Conservation (phyloP, 768 basidiomycete genomes). For the Suillus alpinus region DNA sequence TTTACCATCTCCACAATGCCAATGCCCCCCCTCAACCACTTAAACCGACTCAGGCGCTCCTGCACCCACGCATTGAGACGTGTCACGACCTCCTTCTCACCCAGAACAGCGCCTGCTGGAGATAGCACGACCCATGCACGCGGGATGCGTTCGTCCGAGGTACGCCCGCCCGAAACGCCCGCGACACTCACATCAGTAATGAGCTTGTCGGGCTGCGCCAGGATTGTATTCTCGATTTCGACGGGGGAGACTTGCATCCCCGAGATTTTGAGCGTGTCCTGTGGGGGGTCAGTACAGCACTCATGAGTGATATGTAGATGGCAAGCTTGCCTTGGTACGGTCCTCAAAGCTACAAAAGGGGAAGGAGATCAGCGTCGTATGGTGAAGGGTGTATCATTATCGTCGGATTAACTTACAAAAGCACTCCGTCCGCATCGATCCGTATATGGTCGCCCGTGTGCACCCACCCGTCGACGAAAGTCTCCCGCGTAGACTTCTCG, state of each 20-base stretch:
- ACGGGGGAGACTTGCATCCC: constrained; percentile 78
- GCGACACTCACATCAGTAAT: constrained; percentile 69
- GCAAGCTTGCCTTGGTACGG: constrained; percentile 55
- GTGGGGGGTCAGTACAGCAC: neutral
- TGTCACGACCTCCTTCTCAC: constrained; percentile 24
- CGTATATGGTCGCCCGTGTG: constrained; percentile 70
- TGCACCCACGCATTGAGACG: constrained; percentile 60
- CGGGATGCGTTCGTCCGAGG: constrained; percentile 69
- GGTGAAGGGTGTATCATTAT: neutral
- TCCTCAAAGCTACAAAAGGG: constrained; percentile 60
- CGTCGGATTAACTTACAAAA: constrained; percentile 49
- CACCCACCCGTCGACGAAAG: constrained; percentile 70
- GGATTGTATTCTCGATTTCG: constrained; percentile 69
- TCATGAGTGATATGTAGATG: constrained; percentile 16
- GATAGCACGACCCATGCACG: constrained; percentile 78
- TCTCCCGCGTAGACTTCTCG: constrained; percentile 55
- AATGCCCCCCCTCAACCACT: constrained; percentile 70
- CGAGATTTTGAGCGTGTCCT: constrained; percentile 81
- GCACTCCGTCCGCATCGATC: constrained; percentile 55
- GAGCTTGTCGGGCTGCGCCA: constrained; percentile 57
- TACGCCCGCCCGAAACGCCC: constrained; percentile 36
- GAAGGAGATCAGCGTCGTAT: neutral
- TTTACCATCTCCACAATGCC: constrained; percentile 60
- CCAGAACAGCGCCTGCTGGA: constrained; percentile 46
- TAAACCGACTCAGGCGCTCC: constrained; percentile 66